phyloP scores from a whole-genome alignment of 2,329 filamentous ascomycete species.

The Fusarium praegraminearum region DNA sequence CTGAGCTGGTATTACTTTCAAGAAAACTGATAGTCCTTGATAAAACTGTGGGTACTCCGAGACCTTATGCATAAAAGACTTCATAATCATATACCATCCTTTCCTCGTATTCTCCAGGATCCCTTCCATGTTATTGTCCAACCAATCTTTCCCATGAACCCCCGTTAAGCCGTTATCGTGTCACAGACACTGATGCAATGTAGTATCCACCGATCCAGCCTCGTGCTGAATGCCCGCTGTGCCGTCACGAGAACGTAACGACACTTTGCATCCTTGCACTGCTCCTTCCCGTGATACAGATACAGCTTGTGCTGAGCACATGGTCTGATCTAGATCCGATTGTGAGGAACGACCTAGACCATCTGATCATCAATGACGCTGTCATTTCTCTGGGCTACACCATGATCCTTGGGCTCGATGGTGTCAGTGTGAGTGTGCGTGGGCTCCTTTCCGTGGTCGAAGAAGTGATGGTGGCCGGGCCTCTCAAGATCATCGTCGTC shows the following conservation, averaged over 20 bases:
- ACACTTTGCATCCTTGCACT: conserved; percentile 9
- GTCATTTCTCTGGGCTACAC: conserved; percentile 34
- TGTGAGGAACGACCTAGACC: conserved; percentile 4
- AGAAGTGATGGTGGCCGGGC: conserved; percentile 6
- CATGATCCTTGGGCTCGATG: conserved; percentile 28
- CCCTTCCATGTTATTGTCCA: background rate
- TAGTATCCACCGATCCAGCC: conserved; percentile 26
- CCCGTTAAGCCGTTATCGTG: conserved; percentile 12
- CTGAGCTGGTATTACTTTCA: background rate
- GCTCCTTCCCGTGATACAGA: conserved; percentile 20
- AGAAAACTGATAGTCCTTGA: conserved; percentile 6
- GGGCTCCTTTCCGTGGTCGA: conserved; percentile 17
- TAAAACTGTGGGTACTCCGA: conserved; percentile 17
- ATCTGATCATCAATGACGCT: conserved; percentile 42
- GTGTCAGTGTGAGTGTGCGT: conserved; percentile 35
- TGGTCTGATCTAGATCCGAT: conserved; percentile 1
- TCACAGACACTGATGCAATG: conserved; percentile 33
- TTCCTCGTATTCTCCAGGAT: conserved; percentile 4
- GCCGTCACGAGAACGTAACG: conserved; percentile 17
- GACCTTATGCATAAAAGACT: conserved; percentile 17
- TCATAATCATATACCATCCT: conserved; percentile 18
- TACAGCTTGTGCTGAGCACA: conserved; percentile 11
- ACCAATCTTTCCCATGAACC: background rate
- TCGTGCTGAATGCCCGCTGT: conserved; percentile 13
- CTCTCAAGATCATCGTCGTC: conserved; percentile 54